phyloP scores from a whole-genome alignment of 1,284 basidiomycete species.

The Ustilago vetiveriae region DNA sequence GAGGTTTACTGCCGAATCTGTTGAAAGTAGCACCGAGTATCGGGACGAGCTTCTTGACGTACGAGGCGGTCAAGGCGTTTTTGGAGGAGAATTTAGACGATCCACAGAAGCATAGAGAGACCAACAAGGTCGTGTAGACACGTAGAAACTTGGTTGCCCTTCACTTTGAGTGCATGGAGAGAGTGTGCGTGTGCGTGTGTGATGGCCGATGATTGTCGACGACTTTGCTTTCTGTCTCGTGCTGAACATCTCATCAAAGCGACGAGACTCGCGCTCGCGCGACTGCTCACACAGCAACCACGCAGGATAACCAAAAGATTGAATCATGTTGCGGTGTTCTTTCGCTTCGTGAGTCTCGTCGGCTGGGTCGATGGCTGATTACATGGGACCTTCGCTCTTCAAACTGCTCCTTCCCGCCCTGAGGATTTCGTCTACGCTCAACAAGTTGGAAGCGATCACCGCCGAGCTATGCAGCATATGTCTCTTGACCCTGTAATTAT shows the following conservation, averaged over 20 bases:
- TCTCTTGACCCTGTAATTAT: conserved; percentile 97
- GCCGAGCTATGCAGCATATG: conserved; percentile 98
- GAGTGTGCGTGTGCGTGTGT: too few relatives aligned
- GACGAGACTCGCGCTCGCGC: too few relatives aligned
- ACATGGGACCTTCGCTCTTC: conserved; percentile 58
- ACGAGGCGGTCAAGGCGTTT: conserved; percentile 53
- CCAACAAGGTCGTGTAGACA: not conserved
- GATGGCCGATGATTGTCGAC: too few relatives aligned
- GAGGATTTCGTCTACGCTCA: conserved; percentile 94
- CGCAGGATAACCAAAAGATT: too few relatives aligned
- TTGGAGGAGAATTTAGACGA: conserved; percentile 44
- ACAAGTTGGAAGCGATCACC: conserved; percentile 94
- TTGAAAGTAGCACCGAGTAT: conserved; percentile 73
- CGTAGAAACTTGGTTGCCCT: not conserved
- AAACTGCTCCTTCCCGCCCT: conserved; percentile 75
- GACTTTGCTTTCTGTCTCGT: too few relatives aligned
- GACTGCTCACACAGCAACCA: too few relatives aligned
- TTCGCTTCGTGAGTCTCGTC: too few relatives aligned
- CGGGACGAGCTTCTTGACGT: conserved; percentile 60
- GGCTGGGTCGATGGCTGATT: too few relatives aligned
- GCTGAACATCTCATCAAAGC: too few relatives aligned
- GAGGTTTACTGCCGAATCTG: conserved; percentile 90
- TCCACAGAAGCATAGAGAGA: conserved; percentile 18
- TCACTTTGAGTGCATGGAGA: not conserved
- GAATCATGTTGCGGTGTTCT: too few relatives aligned